Evolutionary conservation across 345 rosid species (phyloP).

Genomic region (Rhizophora apiculata): DNA sequence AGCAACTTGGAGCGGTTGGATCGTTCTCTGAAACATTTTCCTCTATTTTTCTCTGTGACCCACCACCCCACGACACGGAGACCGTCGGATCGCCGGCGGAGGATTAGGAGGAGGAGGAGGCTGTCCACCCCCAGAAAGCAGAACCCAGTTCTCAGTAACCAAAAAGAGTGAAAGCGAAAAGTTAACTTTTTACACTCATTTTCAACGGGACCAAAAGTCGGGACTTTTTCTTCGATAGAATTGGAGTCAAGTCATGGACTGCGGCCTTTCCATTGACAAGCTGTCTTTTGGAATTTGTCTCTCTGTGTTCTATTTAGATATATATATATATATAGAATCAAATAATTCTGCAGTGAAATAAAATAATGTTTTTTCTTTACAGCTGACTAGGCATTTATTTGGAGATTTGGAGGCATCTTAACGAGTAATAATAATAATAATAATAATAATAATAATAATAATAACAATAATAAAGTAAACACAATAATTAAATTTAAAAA

Average conservation of each 20-base stretch:
- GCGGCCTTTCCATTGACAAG: neutral
- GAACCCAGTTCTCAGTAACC: no score
- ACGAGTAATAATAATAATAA: no score
- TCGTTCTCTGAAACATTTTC: slow-evolving; percentile 13
- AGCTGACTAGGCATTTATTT: no score
- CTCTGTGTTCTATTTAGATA: neutral
- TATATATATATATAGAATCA: no score
- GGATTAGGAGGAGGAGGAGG: neutral
- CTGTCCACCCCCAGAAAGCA: neutral
- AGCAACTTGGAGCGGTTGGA: slow-evolving; percentile 14
- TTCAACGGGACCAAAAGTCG: neutral
- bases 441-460: no score
- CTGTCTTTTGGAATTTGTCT: neutral
- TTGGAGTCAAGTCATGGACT: no score
- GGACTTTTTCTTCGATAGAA: neutral
- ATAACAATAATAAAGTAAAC: no score
- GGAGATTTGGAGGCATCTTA: no score
- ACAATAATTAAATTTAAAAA: no score
- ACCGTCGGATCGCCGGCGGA: neutral
- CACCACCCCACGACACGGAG: neutral
- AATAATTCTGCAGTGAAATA: no score
- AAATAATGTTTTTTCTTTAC: no score
- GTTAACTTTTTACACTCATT: neutral
- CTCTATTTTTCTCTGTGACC: neutral
- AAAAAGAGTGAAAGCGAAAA: no score